Evolutionary conservation across 1,139 yeast species (phyloP), one percentile per base, ranked within the genome.

Genomic region (Pichia sp.): DNA sequence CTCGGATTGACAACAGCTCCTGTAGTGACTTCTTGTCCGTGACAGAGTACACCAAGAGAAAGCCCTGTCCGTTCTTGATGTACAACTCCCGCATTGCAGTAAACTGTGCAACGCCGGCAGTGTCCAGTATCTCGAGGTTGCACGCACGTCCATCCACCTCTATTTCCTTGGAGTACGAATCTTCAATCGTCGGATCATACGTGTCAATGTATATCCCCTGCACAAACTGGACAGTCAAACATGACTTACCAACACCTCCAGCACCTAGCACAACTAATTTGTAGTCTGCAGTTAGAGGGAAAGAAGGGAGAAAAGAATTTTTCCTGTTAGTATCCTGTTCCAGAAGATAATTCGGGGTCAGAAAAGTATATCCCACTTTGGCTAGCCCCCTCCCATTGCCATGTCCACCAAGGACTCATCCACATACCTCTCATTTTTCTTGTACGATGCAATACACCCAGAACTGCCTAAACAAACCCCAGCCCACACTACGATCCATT

Each of bases 191-290:
- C 15, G 99, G 99, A 72, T 93, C 98, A 67, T 93, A 93, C 62
- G 93, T 95, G 68, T 92, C 97, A 45, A 92, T 95, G 67, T 92
- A 92, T 67, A 90, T 95, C 49, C 93, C 86, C 70, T 90, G 97
- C 59, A 90, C 90, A 67, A 86, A 79, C 72, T 90, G 97, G 61
- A 92, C 92, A 52, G 97, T 92, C 60, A 92, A 75, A 29, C 97
- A 97, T 6, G 97, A 88, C 70, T 93, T 93, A 73, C 99, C 99
- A 54, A 93, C 98, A 74, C 98, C 98, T 73, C 98, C 98, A 49
- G 97, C 98, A 60, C 98, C 98, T 50, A 93, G 92, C 55, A 93
- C 97, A 34, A 92, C 97, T 59, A 93, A 75, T 69, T 90, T 92
- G 71, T 87, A 90, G 68, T 87, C 95, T 73, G 78, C 69, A 38